Base-by-base conservation (phyloP, 2,329 filamentous ascomycete species). In the Talaromyces sp. region DNA sequence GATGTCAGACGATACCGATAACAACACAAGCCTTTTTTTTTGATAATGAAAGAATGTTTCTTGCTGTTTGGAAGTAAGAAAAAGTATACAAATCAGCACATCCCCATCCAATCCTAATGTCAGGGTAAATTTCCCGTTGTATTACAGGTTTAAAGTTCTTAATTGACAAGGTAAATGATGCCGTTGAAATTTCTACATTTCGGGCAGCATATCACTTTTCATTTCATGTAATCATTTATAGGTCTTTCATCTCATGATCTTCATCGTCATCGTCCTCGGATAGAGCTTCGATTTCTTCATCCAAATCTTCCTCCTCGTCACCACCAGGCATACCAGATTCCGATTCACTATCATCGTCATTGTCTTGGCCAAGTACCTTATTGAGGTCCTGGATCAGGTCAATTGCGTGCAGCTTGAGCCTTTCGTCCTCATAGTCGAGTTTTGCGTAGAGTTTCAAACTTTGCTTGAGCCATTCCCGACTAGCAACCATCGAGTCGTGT, bases 391-490 rank as follows among this genome's bases (percentile, higher is more conserved):
- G 69, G 3, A 79, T 73, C 54, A 80, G 68, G 58, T 80, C 78
- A 46, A 72, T 53, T 11, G 75, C 75, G 64, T 81, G 77, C 26
- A 78, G 74, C 51, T 72, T 74, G 31, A 81, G 69, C 57, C 70
- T 72, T 24, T 78, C 77, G 63, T 81, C 79, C 58, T 79, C 92
- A 72, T 97, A 97, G 57, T 93, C 87, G 67, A 94, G 83, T 67
- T 84, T 71, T 43, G 85, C 79, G 73, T 90, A 97, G n/a, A 96
- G 82, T 70, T 87, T 87, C 64, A 95, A 79, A 70, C 91, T 90
- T 69, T 89, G 90, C 60, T 85, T 86, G 53, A 97, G 80, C 91
- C 92, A 96, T 69, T 89, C 86, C 58, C 90, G 84, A 68, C 91
- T 90, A 17, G 90, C 88, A 59, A 85, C 85, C 81, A 91, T 86